phyloP scores from a whole-genome alignment of 257 asterid species.

The Lavandula angustifolia region DNA sequence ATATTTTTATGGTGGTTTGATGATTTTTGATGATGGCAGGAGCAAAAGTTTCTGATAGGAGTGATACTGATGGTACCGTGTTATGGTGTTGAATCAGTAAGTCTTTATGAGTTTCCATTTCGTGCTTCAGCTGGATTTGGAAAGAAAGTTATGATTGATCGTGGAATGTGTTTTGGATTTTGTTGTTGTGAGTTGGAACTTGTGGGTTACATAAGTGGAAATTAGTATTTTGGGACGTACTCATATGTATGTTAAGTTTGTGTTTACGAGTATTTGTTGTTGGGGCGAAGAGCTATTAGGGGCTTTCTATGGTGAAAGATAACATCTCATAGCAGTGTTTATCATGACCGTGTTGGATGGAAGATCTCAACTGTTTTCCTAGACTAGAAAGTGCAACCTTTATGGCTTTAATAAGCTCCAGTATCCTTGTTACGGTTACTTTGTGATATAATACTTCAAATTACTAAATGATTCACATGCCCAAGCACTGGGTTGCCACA shows the following conservation, averaged over 20 bases:
- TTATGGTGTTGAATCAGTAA: conserved; percentile 88
- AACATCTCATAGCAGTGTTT: neutral
- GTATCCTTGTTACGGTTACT: neutral
- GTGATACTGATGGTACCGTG: conserved; percentile 93
- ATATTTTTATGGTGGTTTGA: conserved; percentile 6
- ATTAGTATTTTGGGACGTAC: conserved; percentile 1
- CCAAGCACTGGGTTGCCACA: neutral
- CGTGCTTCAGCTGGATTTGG: conserved; percentile 20
- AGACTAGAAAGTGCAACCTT: neutral
- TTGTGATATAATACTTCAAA: neutral
- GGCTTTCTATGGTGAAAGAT: conserved; percentile 9
- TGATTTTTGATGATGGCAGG: conserved; percentile 47
- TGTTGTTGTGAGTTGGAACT: conserved; percentile 11
- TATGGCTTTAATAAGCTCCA: conserved; percentile 9
- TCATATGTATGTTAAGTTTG: neutral
- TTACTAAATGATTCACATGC: conserved; percentile 8
- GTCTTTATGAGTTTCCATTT: conserved; percentile 23
- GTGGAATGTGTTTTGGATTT: conserved; percentile 19
- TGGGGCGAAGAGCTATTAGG: conserved; percentile 5
- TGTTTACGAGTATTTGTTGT: conserved; percentile 1
- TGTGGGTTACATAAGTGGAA: conserved; percentile 3
- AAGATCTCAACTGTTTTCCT: neutral
- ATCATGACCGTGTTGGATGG: neutral
- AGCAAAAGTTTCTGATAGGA: conserved; percentile 93
- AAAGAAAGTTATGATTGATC: conserved; percentile 24